Conservation (phyloP, 2,329 filamentous ascomycete genomes). For the Fusarium transvaalense region DNA sequence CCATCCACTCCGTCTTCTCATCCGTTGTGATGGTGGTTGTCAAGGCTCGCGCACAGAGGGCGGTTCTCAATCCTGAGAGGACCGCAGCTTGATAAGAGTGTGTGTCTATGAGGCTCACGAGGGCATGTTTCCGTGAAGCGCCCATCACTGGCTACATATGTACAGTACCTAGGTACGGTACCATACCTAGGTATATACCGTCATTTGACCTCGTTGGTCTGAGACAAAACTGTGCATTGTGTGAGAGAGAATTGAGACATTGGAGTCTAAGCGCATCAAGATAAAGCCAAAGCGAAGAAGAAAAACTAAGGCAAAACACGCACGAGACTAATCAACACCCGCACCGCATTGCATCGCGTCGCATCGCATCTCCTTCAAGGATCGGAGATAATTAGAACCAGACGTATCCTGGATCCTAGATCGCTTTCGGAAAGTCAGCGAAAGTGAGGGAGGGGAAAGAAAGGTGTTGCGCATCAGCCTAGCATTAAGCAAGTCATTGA, state of each 20-base stretch:
- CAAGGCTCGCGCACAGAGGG: conserved; percentile 22
- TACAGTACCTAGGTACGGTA: no score
- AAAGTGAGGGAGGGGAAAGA: conserved; percentile 2
- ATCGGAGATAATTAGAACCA: conserved; percentile 14
- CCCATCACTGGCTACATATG: conserved; percentile 30
- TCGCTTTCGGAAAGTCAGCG: conserved; percentile 15
- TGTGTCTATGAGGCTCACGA: conserved; percentile 41
- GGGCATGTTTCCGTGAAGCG: conserved; percentile 34
- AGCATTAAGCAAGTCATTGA: conserved; percentile 34
- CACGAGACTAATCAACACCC: conserved; percentile 10
- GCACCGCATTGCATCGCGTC: conserved; percentile 14
- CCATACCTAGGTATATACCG: neutral
- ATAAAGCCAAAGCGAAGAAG: neutral
- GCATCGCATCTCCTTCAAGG: conserved; percentile 14
- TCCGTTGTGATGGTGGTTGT: conserved; percentile 23
- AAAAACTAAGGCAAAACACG: conserved; percentile 10
- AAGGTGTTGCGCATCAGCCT: conserved; percentile 8
- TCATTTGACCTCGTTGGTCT: conserved; percentile 40
- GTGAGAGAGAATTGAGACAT: conserved; percentile 13
- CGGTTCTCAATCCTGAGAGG: conserved; percentile 31
- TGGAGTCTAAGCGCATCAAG: conserved; percentile 25
- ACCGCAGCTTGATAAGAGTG: conserved; percentile 10
- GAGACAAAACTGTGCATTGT: conserved; percentile 33
- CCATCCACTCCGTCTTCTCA: conserved; percentile 33
- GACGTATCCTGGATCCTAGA: conserved; percentile 13